Base-by-base conservation (phyloP, 176 grass and related monocot genomes). In the Ensete glaucum region DNA sequence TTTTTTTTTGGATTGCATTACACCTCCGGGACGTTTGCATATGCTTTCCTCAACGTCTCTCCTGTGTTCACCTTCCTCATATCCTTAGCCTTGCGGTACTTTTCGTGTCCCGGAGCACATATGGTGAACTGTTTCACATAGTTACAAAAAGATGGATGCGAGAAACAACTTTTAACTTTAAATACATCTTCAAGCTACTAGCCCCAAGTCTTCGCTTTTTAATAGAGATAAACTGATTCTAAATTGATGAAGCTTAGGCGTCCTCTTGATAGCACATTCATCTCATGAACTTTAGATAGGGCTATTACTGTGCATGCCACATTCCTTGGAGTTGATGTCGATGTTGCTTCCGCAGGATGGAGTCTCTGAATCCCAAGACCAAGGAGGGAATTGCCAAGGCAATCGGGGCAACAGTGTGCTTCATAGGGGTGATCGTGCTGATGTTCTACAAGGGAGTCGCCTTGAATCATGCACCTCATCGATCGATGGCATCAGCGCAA, bases 21-120 rank as follows among this genome's bases (percentile, higher is more conserved):
- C 80, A 94, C 95, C 2, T 89, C 95, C 11, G 86, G 86, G 26
- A 94, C 95, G 59, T 93, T 99, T 78, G 80, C 92, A 49, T 89
- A 88, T 9, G 95, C 95, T 70, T 99, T 99, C 82, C 87, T 92
- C 77, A 99, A 99, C 77, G 83, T 89, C 17, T 66, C 91, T 0
- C 95, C 90, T 0, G 90, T 99, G 0, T 72, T 91, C 22, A 99
- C 95, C 77, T 99, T 99, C 84, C 76, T 99, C 7, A 83, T 94
- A 17, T 86, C 95, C 64, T 76, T 82, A 9, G 54, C 73, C 9
- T 82, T 92, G 43, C 79, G 95, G 95, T 94, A 73, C 2, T 6
- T 16, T 67, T 57, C 25, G 8, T 11, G 9, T 20, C 50, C 5
- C 23, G 43, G 55, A 43, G 34, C 43, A 29, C 0, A 13, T 17